Percentiles rank a stretch among this genome's conserved stretches.
Evolutionary conservation across 192 early-diverging fungal genomes (phyloP).

Genomic region (Backusella tuberculispora): DNA sequence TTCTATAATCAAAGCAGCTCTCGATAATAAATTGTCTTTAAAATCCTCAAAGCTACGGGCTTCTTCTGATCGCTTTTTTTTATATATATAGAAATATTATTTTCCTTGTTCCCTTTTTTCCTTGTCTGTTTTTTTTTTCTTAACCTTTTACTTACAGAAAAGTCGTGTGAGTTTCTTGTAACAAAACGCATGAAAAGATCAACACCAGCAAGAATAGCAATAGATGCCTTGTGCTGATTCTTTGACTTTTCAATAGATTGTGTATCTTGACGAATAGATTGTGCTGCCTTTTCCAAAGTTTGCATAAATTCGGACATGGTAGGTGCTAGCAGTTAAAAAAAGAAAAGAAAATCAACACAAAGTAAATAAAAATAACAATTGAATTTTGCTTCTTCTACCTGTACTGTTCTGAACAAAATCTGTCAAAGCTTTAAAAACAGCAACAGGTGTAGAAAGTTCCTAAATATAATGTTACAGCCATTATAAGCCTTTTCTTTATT

Average conservation of each 20-base stretch:
- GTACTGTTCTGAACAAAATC: constrained; percentile 66
- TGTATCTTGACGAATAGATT: constrained; percentile 66
- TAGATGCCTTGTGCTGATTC: constrained; percentile 61
- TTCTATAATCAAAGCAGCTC: constrained; percentile 73
- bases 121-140: background rate
- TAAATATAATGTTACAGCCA: constrained; percentile 28
- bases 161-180: constrained; percentile 61
- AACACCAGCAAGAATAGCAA: constrained; percentile 86
- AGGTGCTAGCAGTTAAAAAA: constrained; percentile 55
- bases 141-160: constrained; percentile 47
- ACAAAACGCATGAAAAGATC: constrained; percentile 82
- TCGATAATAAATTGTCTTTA: constrained; percentile 67
- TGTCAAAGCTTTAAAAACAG: constrained; percentile 73
- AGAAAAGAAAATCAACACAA: background rate
- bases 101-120: constrained; percentile 35
- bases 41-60: constrained; percentile 64
- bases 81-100: constrained; percentile 15
- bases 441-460: constrained; percentile 76
- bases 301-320: constrained; percentile 90
- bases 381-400: constrained; percentile 38
- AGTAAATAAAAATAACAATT: background rate
- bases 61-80: constrained; percentile 23
- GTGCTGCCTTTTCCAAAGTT: constrained; percentile 68
- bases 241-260: constrained; percentile 17
- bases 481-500: background rate